A percentile compares a stretch with the other conserved stretches of the same genome.
These are phyloP conservation scores for Peronospora tabacina DNA, from an alignment of 352 stramenopile genomes.

Conservation along the genomic window DNA sequence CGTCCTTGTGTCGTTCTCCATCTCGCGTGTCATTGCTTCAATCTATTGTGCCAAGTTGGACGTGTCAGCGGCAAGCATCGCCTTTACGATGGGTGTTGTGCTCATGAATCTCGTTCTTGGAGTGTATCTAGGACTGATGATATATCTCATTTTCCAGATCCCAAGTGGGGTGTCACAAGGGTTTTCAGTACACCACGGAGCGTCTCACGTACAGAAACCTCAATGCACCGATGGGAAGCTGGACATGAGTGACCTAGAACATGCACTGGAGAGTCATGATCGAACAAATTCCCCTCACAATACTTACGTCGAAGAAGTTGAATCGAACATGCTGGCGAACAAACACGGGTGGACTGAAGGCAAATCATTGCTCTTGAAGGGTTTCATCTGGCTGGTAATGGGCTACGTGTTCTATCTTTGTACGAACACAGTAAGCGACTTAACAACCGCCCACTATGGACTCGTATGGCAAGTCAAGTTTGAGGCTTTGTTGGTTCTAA, in stretches of 20 bases:
- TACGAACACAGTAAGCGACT: constrained; percentile 46
- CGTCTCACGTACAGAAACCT: constrained; percentile 9
- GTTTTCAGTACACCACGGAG: not conserved
- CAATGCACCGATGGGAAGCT: constrained; percentile 14
- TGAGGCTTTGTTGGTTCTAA: constrained; percentile 55
- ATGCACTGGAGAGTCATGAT: constrained; percentile 24
- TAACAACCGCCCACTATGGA: constrained; percentile 40
- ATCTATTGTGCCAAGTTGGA: constrained; percentile 52
- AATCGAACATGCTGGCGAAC: constrained; percentile 6
- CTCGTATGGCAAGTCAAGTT: constrained; percentile 63
- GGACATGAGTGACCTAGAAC: constrained; percentile 21
- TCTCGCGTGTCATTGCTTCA: constrained; percentile 51
- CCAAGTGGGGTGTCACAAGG: constrained; percentile 28
- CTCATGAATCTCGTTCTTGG: constrained; percentile 49
- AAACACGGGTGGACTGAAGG: constrained; percentile 23
- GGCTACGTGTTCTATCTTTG: constrained; percentile 57
- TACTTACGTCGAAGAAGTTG: constrained; percentile 40
- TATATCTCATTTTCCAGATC: constrained; percentile 50
- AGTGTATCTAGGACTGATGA: constrained; percentile 37
- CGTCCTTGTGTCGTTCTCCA: constrained; percentile 56
- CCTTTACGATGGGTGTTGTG: constrained; percentile 47
- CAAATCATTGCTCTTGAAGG: constrained; percentile 45
- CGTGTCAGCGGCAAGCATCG: constrained; percentile 39
- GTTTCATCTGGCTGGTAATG: constrained; percentile 53
- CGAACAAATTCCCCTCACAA: constrained; percentile 41